Evolutionary conservation across 2,329 filamentous ascomycete genomes (phyloP), one percentile per base, ranked within the genome.

Genomic region (Trichoderma polysporum): DNA sequence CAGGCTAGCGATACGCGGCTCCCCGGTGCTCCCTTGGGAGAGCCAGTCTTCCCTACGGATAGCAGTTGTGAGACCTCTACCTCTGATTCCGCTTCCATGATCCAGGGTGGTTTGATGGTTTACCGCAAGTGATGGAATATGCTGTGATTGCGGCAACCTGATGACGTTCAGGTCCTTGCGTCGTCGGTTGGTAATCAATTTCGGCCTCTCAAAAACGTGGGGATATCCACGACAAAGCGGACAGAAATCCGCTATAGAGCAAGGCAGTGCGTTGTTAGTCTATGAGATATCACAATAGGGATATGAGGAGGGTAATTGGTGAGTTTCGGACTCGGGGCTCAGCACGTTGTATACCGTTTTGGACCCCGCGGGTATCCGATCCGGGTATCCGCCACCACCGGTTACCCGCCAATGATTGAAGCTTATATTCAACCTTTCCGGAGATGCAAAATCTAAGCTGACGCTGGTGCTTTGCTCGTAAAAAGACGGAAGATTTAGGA

Each of bases 1-100:
- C 84, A 86, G 15, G 84, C 84, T 61, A 82, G 70, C 2, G 76
- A 78, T 10, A 68, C 68, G 12, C 68, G 68, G 45, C 73, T 72
- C 13, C 72, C 66, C 9, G 66, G n/a, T 17, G 57, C 33, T 13
- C 39, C 22, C 29, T 57, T 66, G 4, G 52, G 29, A n/a, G 52
- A 53, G 39, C 25, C 25, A 22, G 25, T 29, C 22, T 53, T 52
- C 17, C 29, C 41, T 10, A 54, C 35, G 17, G 52, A n/a, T 49
- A 33, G 12, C 60, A 15, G 50, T 25, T 12, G 50, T 31, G 50
- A 31, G 17, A 29, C 27, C 25, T 53, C 50, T 53, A 17, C 50
- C 6, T 62, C 33, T 52, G 47, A 8, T 8, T 41, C 47, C 35
- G 27, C 17, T 27, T 49, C 59, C 59, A 33, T 62, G 29, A 19